Evolutionary conservation across 116 monocot species (phyloP).

Genomic region (Posidonia oceanica): DNA sequence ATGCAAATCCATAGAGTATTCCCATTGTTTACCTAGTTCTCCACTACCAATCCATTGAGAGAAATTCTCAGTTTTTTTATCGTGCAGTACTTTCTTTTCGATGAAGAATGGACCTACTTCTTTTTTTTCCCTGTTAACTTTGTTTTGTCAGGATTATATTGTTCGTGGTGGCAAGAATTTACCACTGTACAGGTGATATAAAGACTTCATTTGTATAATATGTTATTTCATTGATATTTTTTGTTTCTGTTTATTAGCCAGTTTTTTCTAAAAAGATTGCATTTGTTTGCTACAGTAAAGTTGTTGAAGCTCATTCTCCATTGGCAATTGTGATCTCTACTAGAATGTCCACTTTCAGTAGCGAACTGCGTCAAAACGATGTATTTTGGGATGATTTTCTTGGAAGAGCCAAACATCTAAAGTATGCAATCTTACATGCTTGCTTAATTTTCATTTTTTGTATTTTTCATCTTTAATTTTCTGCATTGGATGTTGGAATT

Average conservation of each 20-base stretch:
- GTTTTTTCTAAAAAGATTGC: not conserved
- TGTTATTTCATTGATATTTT: slow-evolving; percentile 1
- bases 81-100: not conserved
- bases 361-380: slow-evolving; percentile 52
- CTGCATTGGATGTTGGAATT: too few species aligned
- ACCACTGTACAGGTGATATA: slow-evolving; percentile 61
- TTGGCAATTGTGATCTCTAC: slow-evolving; percentile 62
- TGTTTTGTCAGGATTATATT: slow-evolving; percentile 69
- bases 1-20: too few species aligned
- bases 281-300: slow-evolving; percentile 42
- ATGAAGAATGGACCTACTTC: too few species aligned
- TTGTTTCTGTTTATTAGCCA: not conserved
- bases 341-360: slow-evolving; percentile 20
- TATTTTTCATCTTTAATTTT: too few species aligned
- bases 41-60: too few species aligned
- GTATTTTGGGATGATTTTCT: slow-evolving; percentile 80
- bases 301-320: slow-evolving; percentile 83
- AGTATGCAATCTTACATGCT: slow-evolving; percentile 25
- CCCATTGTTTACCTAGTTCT: too few species aligned
- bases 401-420: slow-evolving; percentile 33
- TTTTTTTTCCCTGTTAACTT: slow-evolving; percentile 1
- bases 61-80: too few species aligned
- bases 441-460: too few species aligned
- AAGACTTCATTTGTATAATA: not conserved
- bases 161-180: slow-evolving; percentile 71